Evolutionary conservation across 768 basidiomycete species (phyloP), one percentile per base, ranked within the genome.

Genomic region (Leccinum incarnatum): DNA sequence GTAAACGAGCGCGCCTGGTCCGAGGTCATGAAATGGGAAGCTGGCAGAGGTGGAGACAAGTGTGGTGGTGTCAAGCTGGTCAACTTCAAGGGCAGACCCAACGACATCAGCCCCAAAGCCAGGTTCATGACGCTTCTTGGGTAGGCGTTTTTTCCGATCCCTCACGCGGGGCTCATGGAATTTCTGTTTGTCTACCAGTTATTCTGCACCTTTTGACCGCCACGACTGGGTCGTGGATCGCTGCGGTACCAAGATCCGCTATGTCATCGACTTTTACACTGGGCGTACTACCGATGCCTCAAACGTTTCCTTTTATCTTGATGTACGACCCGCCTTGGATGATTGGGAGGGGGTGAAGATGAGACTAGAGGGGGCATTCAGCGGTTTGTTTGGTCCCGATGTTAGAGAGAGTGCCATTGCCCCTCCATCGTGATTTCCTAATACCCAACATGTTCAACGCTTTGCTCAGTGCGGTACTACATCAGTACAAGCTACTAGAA

Each of bases 221-320:
- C 97, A 99, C 65, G 96, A 98, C 72, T 99, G 97, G 97, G 73
- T 93, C 52, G 87, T 99, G 52, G 94, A 97, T 72, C 87, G 96
- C 34, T 97, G 95, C 69, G 96, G 95, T 5, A 84, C 83, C 9
- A 86, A 84, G 57, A 80, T 94, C 70, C 87, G 96, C 53, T 99
- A 99, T 76, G 86, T 99, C 59, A 97, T 99, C 67, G 97, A 99
- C 75, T 99, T 98, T 75, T 99, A 99, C 77, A 90, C 91, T 3
- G 96, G 96, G 17, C 84, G 84, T 34, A 77, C 72, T 48, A 67
- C 76, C 25, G 76, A 73, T 12, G 66, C 83, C 11, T 67, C 78
- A 1, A 81, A 83, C 56, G 74, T 91, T 14, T 92, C 94, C 0
- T 98, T 99, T 75, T 96, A 87, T 74, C 83, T 99, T 25, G 97